Conservation (phyloP, 208 protist species). For the Angomonas deanei region DNA sequence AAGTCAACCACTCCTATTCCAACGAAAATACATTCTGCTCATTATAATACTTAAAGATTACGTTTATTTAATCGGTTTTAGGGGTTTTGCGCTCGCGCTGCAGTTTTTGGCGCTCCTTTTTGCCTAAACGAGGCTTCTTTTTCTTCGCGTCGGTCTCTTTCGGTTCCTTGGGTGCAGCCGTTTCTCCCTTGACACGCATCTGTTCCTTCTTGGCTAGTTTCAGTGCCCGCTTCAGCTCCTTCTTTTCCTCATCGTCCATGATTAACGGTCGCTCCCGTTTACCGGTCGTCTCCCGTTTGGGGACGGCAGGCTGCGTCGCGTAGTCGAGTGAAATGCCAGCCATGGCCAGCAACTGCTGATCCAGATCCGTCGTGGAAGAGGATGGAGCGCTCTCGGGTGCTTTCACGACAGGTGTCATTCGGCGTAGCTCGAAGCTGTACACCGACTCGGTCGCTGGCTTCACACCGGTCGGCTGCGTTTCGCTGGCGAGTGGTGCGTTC, state of each 20-base stretch:
- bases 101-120: constrained; percentile 35
- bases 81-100: neutral
- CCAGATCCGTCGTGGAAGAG: neutral
- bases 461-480: neutral
- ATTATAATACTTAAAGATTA: too few relatives aligned
- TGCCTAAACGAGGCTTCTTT: constrained; percentile 22
- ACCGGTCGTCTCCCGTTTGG: constrained; percentile 6
- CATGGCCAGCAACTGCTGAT: neutral
- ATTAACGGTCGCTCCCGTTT: constrained; percentile 12
- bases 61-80: too few relatives aligned
- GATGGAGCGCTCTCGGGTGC: neutral
- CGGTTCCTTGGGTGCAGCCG: neutral
- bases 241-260: constrained; percentile 36
- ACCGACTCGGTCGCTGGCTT: constrained; percentile 18
- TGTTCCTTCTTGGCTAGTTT: constrained; percentile 25
- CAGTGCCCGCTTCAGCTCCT: constrained; percentile 23
- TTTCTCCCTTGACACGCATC: neutral
- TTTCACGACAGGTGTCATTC: constrained; percentile 77
- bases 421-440: constrained; percentile 88
- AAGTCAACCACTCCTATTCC: too few relatives aligned
- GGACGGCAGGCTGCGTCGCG: constrained; percentile 13
- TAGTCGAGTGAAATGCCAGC: constrained; percentile 50
- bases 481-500: neutral
- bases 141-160: neutral
- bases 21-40: too few relatives aligned